These are phyloP conservation scores for Trametes sp. DNA, from an alignment of 1,284 basidiomycete species.

Conservation along the genomic window DNA sequence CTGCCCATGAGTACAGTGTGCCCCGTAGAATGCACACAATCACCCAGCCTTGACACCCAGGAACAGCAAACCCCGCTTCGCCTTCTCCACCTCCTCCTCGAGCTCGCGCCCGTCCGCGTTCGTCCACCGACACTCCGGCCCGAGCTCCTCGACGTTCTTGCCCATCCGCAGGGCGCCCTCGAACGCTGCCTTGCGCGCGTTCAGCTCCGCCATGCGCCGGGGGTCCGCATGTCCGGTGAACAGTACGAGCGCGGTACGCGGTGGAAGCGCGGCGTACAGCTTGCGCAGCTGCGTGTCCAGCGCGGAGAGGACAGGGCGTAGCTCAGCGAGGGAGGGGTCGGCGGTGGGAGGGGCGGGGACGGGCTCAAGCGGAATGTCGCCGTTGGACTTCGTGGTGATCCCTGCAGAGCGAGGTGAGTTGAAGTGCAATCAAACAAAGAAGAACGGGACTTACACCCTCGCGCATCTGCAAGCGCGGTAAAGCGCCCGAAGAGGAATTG, in stretches of 20 bases:
- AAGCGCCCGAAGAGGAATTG: slow-evolving; percentile 86
- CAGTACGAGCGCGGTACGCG: slow-evolving; percentile 82
- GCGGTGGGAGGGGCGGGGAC: slow-evolving; percentile 30
- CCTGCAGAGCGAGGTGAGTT: slow-evolving; percentile 46
- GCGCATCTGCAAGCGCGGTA: slow-evolving; percentile 74
- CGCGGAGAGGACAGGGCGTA: slow-evolving; percentile 48
- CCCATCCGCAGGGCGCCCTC: slow-evolving; percentile 73
- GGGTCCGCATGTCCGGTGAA: slow-evolving; percentile 91
- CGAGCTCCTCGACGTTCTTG: slow-evolving; percentile 56
- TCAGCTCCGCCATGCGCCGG: slow-evolving; percentile 74
- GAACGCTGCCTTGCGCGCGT: slow-evolving; percentile 73
- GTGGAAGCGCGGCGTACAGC: slow-evolving; percentile 75
- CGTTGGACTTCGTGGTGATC: slow-evolving; percentile 60
- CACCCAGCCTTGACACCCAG: slow-evolving; percentile 67
- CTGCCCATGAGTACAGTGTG: not conserved
- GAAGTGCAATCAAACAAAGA: not conserved
- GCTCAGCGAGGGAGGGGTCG: slow-evolving; percentile 33
- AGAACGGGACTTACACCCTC: slow-evolving; percentile 73
- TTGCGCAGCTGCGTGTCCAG: slow-evolving; percentile 69
- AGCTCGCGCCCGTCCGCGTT: slow-evolving; percentile 77
- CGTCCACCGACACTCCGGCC: slow-evolving; percentile 68
- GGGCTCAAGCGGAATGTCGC: slow-evolving; percentile 47
- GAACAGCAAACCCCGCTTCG: slow-evolving; percentile 85
- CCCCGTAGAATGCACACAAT: not conserved
- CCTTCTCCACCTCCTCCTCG: slow-evolving; percentile 79